Percentiles rank a stretch among this genome's conserved stretches.
Conservation (phyloP, 306 rosid genomes). For the Vigna reflexopilosa region DNA sequence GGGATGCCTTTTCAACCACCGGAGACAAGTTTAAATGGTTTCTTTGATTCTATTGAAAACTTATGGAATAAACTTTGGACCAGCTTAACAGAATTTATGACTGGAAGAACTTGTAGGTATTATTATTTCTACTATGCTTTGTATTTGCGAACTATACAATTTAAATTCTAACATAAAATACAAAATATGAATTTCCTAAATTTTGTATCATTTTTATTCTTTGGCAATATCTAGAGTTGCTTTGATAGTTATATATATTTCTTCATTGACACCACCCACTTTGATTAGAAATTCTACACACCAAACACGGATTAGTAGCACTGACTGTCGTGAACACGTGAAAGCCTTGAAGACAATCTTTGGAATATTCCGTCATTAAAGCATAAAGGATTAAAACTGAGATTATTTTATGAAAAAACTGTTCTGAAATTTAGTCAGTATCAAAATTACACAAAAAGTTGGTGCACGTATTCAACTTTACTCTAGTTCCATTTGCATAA, state of each 20-base stretch:
- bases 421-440: conserved; percentile 28
- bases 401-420: conserved; percentile 8
- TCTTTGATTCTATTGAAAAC: conserved; percentile 68
- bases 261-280: not conserved
- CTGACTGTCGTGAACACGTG: not conserved
- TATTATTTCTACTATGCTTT: conserved; percentile 24
- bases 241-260: conserved; percentile 16
- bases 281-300: not conserved
- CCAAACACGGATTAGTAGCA: not conserved
- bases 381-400: not conserved
- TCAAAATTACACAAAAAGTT: conserved; percentile 6
- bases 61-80: conserved; percentile 72
- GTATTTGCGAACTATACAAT: not conserved
- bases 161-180: conserved; percentile 19
- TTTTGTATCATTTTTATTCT: conserved; percentile 1
- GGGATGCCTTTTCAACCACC: conserved; percentile 76
- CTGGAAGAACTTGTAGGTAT: conserved; percentile 89
- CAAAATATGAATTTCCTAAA: conserved; percentile 17
- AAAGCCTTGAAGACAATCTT: not conserved
- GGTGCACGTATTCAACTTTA: not conserved
- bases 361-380: conserved; percentile 12
- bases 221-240: conserved; percentile 5
- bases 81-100: conserved; percentile 62
- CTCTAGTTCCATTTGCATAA: not conserved
- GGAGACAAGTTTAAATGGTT: conserved; percentile 59